Percentiles rank a stretch among this genome's conserved stretches.
Conservation (phyloP, 169 alveolate genomes). For the Amoebophrya sp. region DNA sequence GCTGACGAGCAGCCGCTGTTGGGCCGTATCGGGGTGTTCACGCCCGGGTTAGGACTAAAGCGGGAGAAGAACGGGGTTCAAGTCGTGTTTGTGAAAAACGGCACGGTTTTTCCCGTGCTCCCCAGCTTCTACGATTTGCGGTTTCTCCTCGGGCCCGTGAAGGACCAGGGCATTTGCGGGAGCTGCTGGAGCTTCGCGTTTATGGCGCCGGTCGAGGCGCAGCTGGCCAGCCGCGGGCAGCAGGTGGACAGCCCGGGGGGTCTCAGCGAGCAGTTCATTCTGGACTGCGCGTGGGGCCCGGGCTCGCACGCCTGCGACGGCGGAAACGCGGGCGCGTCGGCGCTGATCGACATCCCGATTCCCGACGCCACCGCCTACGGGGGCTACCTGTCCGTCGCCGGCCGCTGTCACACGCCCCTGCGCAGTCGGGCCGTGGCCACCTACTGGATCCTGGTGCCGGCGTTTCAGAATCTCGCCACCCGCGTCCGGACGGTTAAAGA, state of each 20-base stretch:
- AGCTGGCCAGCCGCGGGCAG: background rate
- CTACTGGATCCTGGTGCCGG: background rate
- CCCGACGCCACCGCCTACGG: background rate
- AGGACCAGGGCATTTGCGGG: background rate
- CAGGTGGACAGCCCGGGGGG: background rate
- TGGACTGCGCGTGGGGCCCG: background rate
- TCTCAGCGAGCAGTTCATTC: background rate
- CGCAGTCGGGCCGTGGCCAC: background rate
- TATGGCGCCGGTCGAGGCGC: background rate
- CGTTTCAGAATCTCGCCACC: too few relatives aligned
- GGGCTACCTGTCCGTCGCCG: background rate
- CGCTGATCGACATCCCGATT: background rate
- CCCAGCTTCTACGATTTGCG: background rate
- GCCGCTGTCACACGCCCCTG: background rate
- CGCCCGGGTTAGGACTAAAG: too few relatives aligned
- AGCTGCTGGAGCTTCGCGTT: background rate
- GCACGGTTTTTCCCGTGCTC: background rate
- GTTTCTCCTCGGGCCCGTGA: background rate
- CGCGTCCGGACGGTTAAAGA: background rate
- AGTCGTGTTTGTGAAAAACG: too few relatives aligned
- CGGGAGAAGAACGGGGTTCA: too few relatives aligned
- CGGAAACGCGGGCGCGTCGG: background rate
- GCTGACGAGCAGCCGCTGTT: too few relatives aligned
- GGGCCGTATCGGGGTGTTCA: too few relatives aligned
- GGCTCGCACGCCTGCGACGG: background rate